phyloP scores from a whole-genome alignment of 169 alveolate species.

The Plasmodium gallinaceum region DNA sequence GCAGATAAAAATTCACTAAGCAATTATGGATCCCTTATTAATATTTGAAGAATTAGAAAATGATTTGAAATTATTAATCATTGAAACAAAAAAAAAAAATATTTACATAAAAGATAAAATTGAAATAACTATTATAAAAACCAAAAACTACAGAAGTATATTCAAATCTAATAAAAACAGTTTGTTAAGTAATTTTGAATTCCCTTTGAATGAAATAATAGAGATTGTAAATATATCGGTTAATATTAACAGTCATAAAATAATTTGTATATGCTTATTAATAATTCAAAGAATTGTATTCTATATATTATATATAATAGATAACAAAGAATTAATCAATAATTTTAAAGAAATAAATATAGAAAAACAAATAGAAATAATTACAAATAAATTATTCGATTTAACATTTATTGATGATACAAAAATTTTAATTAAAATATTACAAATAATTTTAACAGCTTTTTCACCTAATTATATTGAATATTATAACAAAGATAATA shows the following conservation, averaged over 20 bases:
- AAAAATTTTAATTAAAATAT: constrained; percentile 50
- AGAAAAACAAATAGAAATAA: constrained; percentile 60
- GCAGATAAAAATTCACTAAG: too few relatives aligned
- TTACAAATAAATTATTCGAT: constrained; percentile 64
- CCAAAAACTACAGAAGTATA: constrained; percentile 67
- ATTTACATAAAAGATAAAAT: constrained; percentile 61
- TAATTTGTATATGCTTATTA: constrained; percentile 24
- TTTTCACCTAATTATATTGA: constrained; percentile 63
- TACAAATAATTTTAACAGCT: constrained; percentile 64
- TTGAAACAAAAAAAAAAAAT: constrained; percentile 50
- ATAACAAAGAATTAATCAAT: constrained; percentile 38
- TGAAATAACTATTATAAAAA: constrained; percentile 46
- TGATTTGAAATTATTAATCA: constrained; percentile 48
- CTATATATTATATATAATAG: constrained; percentile 58
- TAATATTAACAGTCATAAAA: constrained; percentile 41
- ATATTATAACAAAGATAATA: constrained; percentile 43
- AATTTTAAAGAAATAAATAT: constrained; percentile 42
- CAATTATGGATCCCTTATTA: constrained; percentile 32
- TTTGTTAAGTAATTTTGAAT: constrained; percentile 49
- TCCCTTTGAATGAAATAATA: constrained; percentile 55
- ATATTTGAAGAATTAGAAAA: constrained; percentile 56
- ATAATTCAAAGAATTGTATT: constrained; percentile 38
- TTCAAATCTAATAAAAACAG: constrained; percentile 34
- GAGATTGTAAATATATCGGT: constrained; percentile 46
- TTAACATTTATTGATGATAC: constrained; percentile 57